phyloP scores from a whole-genome alignment of 108 stramenopile genomes.

The Thalassiosira profunda region DNA sequence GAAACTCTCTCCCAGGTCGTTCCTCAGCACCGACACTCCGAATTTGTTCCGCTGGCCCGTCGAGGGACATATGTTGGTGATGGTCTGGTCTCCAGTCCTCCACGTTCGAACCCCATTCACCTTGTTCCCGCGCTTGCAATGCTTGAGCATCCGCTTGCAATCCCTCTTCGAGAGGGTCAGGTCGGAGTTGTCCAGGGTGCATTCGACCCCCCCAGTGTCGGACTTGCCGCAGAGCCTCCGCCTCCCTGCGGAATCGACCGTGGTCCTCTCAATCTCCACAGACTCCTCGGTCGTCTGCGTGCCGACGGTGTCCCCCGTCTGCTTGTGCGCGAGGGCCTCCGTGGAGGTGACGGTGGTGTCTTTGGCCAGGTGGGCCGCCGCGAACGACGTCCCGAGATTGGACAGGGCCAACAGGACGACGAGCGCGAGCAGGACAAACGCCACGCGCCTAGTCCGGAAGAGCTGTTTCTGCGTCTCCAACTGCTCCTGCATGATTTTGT shows the following conservation, averaged over 20 bases:
- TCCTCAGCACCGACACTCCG: neutral
- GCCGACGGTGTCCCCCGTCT: slow-evolving; percentile 9
- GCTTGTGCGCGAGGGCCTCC: slow-evolving; percentile 14
- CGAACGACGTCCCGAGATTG: slow-evolving; percentile 60
- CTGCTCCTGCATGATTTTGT: slow-evolving; percentile 40
- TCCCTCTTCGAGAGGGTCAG: neutral
- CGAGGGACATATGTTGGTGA: slow-evolving; percentile 8
- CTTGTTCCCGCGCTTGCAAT: slow-evolving; percentile 1
- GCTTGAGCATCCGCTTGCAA: neutral
- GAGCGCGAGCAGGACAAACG: slow-evolving; percentile 30
- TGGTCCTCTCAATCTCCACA: slow-evolving; percentile 1
- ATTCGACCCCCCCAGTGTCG: neutral
- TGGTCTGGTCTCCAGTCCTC: slow-evolving; percentile 8
- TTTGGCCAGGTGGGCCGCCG: slow-evolving; percentile 60
- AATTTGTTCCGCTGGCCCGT: neutral
- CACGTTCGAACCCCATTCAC: slow-evolving; percentile 7
- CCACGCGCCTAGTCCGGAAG: slow-evolving; percentile 33
- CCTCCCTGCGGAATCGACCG: too few relatives aligned
- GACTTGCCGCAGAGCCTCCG: too few relatives aligned
- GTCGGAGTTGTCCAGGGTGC: neutral
- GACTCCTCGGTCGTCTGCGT: slow-evolving; percentile 21
- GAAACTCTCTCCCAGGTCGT: neutral
- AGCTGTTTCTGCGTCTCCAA: slow-evolving; percentile 29
- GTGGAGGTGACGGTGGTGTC: slow-evolving; percentile 38
- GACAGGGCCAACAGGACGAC: slow-evolving; percentile 46